phyloP scores from a whole-genome alignment of 345 rosid genomes.

The Pistacia atlantica region DNA sequence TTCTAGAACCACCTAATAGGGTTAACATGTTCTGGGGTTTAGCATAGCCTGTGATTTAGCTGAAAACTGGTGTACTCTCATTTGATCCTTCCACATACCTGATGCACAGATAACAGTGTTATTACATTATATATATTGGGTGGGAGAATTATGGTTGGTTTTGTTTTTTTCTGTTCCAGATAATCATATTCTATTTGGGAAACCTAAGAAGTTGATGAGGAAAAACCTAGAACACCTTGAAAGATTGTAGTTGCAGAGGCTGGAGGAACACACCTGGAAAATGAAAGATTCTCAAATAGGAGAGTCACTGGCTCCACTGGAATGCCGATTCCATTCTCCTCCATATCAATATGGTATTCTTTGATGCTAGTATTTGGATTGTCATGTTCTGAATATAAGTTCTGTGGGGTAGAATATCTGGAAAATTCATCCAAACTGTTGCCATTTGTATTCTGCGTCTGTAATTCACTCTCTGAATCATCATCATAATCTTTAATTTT shows the following conservation, averaged over 20 bases:
- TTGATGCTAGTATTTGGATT: constrained; percentile 11
- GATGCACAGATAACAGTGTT: constrained; percentile 7
- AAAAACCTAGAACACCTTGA: neutral
- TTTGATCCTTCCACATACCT: constrained; percentile 19
- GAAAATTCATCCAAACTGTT: constrained; percentile 3
- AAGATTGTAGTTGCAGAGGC: neutral
- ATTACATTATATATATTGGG: neutral
- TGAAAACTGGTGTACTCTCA: constrained; percentile 25
- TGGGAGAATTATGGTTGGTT: no score
- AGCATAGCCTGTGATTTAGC: constrained; percentile 30
- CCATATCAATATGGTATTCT: constrained; percentile 22
- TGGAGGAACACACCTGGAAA: constrained; percentile 27
- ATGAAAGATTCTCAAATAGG: constrained; percentile 30
- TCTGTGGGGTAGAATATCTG: constrained; percentile 1
- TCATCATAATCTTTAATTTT: constrained; percentile 3
- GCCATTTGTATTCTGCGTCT: constrained; percentile 7
- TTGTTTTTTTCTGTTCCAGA: no score
- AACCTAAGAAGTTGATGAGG: neutral
- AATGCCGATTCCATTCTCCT: constrained; percentile 24
- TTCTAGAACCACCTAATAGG: constrained; percentile 29
- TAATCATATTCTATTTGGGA: no score
- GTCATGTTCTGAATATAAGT: constrained; percentile 1
- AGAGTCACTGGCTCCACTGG: constrained; percentile 33
- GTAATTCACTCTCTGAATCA: constrained; percentile 15
- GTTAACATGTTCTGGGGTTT: constrained; percentile 29